A percentile compares a stretch with the other conserved stretches of the same genome.
These are phyloP conservation scores for Arthrobotrys sphaeroides DNA, from an alignment of 2,329 filamentous ascomycete species.

Conservation along the genomic window DNA sequence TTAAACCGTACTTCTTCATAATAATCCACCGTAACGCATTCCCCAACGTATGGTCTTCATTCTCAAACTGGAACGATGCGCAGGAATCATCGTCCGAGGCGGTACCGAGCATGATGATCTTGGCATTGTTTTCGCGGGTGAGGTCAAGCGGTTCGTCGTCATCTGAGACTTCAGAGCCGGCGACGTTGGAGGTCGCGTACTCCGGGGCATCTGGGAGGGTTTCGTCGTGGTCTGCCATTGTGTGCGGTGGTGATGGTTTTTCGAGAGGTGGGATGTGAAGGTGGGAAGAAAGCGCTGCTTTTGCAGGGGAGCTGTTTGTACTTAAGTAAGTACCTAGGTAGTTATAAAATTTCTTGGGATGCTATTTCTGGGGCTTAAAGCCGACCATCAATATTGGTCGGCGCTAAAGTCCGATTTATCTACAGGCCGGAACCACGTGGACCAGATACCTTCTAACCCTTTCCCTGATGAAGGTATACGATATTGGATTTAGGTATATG, in stretches of 20 bases:
- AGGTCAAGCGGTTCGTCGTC: slow-evolving; percentile 50
- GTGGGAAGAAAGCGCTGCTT: background rate
- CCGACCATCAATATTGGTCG: background rate
- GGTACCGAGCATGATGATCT: slow-evolving; percentile 70
- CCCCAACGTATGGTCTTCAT: slow-evolving; percentile 93
- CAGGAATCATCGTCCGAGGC: slow-evolving; percentile 75
- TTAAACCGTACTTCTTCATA: slow-evolving; percentile 86
- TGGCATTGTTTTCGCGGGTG: slow-evolving; percentile 46
- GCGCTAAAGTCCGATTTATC: slow-evolving; percentile 24
- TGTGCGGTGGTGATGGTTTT: background rate
- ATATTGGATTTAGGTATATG: too few species aligned
- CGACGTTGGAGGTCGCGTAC: slow-evolving; percentile 40
- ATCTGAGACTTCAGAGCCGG: slow-evolving; percentile 35
- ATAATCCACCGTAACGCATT: slow-evolving; percentile 95
- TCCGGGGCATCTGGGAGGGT: slow-evolving; percentile 48
- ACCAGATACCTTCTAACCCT: too few species aligned
- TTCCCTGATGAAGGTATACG: too few species aligned
- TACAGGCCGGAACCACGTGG: too few species aligned
- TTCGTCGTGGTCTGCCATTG: slow-evolving; percentile 51
- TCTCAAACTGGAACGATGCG: slow-evolving; percentile 92
- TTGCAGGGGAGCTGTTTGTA: slow-evolving; percentile 17
- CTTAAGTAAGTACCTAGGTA: too few species aligned
- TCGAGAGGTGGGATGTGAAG: background rate
- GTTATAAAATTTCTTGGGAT: slow-evolving; percentile 40
- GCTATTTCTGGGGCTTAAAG: slow-evolving; percentile 7